These are phyloP conservation scores for Wilcoxina mikolae DNA, from an alignment of 495 filamentous ascomycete genomes.

Conservation along the genomic window DNA sequence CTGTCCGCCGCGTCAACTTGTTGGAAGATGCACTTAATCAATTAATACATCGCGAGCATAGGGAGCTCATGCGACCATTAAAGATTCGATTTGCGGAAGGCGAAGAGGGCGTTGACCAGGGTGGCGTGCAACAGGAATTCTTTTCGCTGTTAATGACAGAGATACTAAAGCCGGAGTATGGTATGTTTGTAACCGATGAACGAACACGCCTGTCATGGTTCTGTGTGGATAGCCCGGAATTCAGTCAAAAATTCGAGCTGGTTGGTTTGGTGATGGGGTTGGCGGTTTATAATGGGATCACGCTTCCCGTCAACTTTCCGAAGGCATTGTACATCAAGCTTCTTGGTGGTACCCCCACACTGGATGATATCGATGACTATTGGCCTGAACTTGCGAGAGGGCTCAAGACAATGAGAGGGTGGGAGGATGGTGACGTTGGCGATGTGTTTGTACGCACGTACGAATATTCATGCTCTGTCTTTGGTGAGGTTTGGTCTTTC, in stretches of 20 bases:
- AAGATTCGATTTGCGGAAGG: slow-evolving; percentile 79
- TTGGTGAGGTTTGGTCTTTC: slow-evolving; percentile 42
- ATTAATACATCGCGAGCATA: slow-evolving; percentile 68
- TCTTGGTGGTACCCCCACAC: slow-evolving; percentile 39
- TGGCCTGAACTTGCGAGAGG: slow-evolving; percentile 70
- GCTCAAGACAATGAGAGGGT: slow-evolving; percentile 52
- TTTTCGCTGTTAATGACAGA: slow-evolving; percentile 70
- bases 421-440: slow-evolving; percentile 65
- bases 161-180: slow-evolving; percentile 60
- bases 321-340: slow-evolving; percentile 69
- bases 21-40: slow-evolving; percentile 71
- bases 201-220: slow-evolving; percentile 74
- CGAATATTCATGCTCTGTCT: slow-evolving; percentile 63
- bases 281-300: slow-evolving; percentile 89
- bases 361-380: slow-evolving; percentile 65
- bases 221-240: slow-evolving; percentile 60
- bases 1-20: slow-evolving; percentile 55
- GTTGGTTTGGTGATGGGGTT: slow-evolving; percentile 74
- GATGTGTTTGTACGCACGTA: slow-evolving; percentile 71
- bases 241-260: slow-evolving; percentile 78
- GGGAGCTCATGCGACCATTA: slow-evolving; percentile 69
- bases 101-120: slow-evolving; percentile 83
- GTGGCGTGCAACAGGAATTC: slow-evolving; percentile 90
- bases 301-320: slow-evolving; percentile 77
- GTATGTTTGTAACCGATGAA: slow-evolving; percentile 60